Conservation (phyloP, 2,329 filamentous ascomycete species). For the Trichoderma sp. region DNA sequence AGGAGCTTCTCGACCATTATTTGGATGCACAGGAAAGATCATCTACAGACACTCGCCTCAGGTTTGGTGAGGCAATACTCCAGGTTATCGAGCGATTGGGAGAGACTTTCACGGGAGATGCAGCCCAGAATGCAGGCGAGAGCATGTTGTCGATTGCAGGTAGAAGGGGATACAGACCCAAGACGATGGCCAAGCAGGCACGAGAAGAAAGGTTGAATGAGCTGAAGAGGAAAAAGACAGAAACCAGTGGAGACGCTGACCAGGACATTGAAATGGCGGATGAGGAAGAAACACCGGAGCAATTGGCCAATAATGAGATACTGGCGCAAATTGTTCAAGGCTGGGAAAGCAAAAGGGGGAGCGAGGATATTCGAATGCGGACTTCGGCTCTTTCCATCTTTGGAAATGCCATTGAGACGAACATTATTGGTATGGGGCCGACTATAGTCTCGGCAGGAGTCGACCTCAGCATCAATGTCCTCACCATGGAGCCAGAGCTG, state of each 20-base stretch:
- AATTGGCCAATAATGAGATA: slow-evolving; percentile 50
- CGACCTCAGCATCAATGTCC: slow-evolving; percentile 63
- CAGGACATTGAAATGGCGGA: slow-evolving; percentile 42
- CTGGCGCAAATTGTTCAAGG: slow-evolving; percentile 62
- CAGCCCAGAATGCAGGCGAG: slow-evolving; percentile 54
- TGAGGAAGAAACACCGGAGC: slow-evolving; percentile 50
- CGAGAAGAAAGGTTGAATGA: slow-evolving; percentile 51
- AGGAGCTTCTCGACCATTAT: slow-evolving; percentile 67
- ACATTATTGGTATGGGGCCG: slow-evolving; percentile 57
- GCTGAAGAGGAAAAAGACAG: slow-evolving; percentile 48
- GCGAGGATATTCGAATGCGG: slow-evolving; percentile 70
- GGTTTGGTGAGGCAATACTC: slow-evolving; percentile 67
- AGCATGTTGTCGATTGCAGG: slow-evolving; percentile 65
- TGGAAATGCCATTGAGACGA: slow-evolving; percentile 59
- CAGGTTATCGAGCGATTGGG: slow-evolving; percentile 65
- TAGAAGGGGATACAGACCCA: slow-evolving; percentile 61
- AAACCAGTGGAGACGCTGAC: slow-evolving; percentile 42
- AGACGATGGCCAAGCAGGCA: slow-evolving; percentile 58
- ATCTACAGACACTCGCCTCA: slow-evolving; percentile 63
- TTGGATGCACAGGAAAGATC: slow-evolving; percentile 62
- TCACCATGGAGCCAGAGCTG: slow-evolving; percentile 61
- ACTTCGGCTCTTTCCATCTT: slow-evolving; percentile 69
- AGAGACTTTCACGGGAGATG: slow-evolving; percentile 55
- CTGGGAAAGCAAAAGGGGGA: slow-evolving; percentile 66
- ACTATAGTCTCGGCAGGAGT: slow-evolving; percentile 56